Base-by-base conservation (phyloP, 805 yeast genomes). In the Kuraishia hungarica region DNA sequence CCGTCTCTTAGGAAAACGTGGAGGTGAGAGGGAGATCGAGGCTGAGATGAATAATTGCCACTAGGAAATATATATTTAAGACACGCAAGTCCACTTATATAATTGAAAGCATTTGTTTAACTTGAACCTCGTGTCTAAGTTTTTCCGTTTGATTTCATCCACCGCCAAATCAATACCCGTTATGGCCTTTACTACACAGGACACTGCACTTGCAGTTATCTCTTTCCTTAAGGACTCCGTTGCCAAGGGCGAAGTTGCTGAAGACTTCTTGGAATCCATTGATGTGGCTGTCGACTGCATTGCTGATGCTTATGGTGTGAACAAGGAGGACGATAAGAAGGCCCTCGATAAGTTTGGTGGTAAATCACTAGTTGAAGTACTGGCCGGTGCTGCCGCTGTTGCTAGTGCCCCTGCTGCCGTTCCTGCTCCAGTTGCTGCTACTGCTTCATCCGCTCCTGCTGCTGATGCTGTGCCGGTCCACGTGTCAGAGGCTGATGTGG, bases 281-380 rank as follows among this genome's bases (percentile, higher is more conserved):
- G 62, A 63, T 19, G 53, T 56, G 21, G 59, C 60, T n/a, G 56
- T 67, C n/a, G 97, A 90, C 66, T 90, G 97, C 74, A 82, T 94
- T 56, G 82, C 88, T 23, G 98, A 92, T 63, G 90, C 96, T 11
- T 93, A 86, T 67, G 84, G 77, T 52, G 83, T 92, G 24, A 76
- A 79, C 60, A 77, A 78, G 61, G 84, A 79, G 24, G 74, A 72
- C 22, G 77, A 77, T 39, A 62, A 70, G 39, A 64, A 67, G 35
- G 58, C 69, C 8, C 59, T 72, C 13, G 28, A 59, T 29, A 77
- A 71, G 58, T 82, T 78, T 64, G 73, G 68, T 43, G 86, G 81
- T 51, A 78, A 75, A 63, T 64, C 71, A 11, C 76, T 84, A 60
- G 59, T 62, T 28, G 78, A 82, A 51, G 64, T 86, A 49, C 62